Evolutionary conservation across 768 basidiomycete species (phyloP).

Genomic region (Lactifluus hygrophoroides): DNA sequence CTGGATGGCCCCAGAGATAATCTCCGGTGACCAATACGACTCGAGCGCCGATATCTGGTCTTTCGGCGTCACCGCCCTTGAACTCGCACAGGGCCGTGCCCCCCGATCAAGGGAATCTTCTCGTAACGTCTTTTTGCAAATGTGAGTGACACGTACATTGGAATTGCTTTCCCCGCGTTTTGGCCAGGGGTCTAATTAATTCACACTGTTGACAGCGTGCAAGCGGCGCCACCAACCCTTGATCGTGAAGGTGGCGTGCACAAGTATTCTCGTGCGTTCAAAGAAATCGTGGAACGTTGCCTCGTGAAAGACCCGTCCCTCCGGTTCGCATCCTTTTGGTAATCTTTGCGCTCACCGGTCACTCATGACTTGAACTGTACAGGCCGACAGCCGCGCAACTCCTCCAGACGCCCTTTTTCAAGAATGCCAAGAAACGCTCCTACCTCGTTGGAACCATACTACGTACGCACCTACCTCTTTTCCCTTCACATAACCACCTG

Average conservation of each 20-base stretch:
- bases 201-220: constrained; percentile 46
- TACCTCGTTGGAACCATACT: constrained; percentile 74
- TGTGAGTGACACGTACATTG: constrained; percentile 33
- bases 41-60: constrained; percentile 92
- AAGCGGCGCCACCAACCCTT: constrained; percentile 69
- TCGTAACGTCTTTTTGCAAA: constrained; percentile 65
- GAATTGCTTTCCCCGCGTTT: background rate
- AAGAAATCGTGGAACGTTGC: constrained; percentile 76
- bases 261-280: constrained; percentile 74
- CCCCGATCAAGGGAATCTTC: constrained; percentile 75
- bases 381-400: constrained; percentile 75
- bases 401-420: constrained; percentile 75
- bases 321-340: constrained; percentile 36
- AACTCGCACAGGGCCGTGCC: constrained; percentile 79
- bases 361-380: background rate
- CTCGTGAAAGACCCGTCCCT: constrained; percentile 76
- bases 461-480: constrained; percentile 30
- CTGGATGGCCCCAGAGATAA: constrained; percentile 97
- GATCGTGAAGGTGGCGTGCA: constrained; percentile 61
- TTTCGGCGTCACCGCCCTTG: constrained; percentile 91
- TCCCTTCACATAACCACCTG: background rate
- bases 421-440: constrained; percentile 63
- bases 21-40: constrained; percentile 78
- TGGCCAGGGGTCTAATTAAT: no score
- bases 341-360: background rate